phyloP scores from a whole-genome alignment of 495 filamentous ascomycete genomes.

The Lasiosphaeriaceae sp. region DNA sequence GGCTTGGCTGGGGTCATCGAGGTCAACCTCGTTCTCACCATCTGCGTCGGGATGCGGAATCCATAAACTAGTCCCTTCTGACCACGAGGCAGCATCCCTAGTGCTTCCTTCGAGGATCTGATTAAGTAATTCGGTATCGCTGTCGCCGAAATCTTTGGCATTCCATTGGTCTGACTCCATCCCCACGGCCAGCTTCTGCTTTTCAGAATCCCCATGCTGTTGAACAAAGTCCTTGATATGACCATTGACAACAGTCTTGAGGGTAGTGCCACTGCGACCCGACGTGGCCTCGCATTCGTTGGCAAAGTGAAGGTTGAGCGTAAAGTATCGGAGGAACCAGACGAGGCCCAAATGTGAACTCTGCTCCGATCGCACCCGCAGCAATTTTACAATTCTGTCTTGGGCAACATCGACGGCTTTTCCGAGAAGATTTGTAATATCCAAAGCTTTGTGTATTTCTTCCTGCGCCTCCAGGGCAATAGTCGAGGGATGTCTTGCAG shows the following conservation, averaged over 20 bases:
- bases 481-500: conserved; percentile 19
- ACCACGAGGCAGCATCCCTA: conserved; percentile 72
- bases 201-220: conserved; percentile 68
- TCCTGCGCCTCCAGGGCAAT: conserved; percentile 56
- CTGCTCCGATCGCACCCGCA: conserved; percentile 88
- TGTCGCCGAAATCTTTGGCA: conserved; percentile 76
- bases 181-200: conserved; percentile 71
- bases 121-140: conserved; percentile 57
- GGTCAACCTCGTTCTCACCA: conserved; percentile 16
- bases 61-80: conserved; percentile 68
- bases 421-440: conserved; percentile 90
- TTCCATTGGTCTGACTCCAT: conserved; percentile 93
- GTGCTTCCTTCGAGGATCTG: conserved; percentile 76
- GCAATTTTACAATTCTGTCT: conserved; percentile 83
- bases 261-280: conserved; percentile 73
- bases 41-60: conserved; percentile 42
- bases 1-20: conserved; percentile 17
- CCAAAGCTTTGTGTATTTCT: conserved; percentile 78
- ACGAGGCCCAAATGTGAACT: conserved; percentile 65
- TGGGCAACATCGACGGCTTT: conserved; percentile 92
- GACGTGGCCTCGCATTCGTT: conserved; percentile 97
- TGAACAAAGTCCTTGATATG: conserved; percentile 90
- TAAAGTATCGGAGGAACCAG: conserved; percentile 87
- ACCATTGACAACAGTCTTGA: conserved; percentile 84
- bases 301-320: conserved; percentile 86